Evolutionary conservation across 2,329 filamentous ascomycete genomes (phyloP), one percentile per base, ranked within the genome.

Genomic region (Trichoderma sp.): DNA sequence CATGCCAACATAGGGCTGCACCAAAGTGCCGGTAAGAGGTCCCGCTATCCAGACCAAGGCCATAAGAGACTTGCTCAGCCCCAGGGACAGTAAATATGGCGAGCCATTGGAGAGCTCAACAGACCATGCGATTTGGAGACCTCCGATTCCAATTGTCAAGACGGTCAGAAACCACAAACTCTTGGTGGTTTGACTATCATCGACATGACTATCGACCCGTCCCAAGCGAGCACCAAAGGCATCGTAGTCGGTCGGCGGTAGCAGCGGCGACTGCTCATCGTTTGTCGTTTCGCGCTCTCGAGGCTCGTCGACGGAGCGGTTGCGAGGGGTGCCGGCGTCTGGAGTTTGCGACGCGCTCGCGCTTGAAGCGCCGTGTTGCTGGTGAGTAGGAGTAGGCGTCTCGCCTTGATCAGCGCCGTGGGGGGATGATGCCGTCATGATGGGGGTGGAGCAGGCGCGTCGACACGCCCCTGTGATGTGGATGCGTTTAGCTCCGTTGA

Each of bases 81-180:
- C 92, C 34, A 96, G 86, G 1, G 92, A 94, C 51, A 95, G 82
- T 51, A 96, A 82, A 76, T 91, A 96, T 6, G 92, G 92, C 65
- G 95, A 97, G 74, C 94, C 94, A 82, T 97, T 95, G 66, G 94
- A 97, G 52, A 97, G 85, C 79, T 98, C 95, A 52, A 97, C 94
- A 1, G 94, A 94, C 95, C 95, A 98, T 32, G 95, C 94, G 73
- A 98, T 91, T 81, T 98, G 95, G 71, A 98, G 83, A 28, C 93
- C 95, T 70, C 93, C 93, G 73, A 97, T 92, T 76, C 92, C 90
- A 71, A 97, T 84, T 7, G 95, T 97, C 79, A 98, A 82, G 71
- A 97, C 83, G 73, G 96, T 87, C 74, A 98, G 84, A 79, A 97
- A 97, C 89, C 90, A 93, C 56, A 90, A 83, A 79, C 91, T 94